Percentiles rank a stretch among this genome's conserved stretches.
These are phyloP conservation scores for Cicer chorassanicum DNA, from an alignment of 306 rosid genomes.

Conservation along the genomic window DNA sequence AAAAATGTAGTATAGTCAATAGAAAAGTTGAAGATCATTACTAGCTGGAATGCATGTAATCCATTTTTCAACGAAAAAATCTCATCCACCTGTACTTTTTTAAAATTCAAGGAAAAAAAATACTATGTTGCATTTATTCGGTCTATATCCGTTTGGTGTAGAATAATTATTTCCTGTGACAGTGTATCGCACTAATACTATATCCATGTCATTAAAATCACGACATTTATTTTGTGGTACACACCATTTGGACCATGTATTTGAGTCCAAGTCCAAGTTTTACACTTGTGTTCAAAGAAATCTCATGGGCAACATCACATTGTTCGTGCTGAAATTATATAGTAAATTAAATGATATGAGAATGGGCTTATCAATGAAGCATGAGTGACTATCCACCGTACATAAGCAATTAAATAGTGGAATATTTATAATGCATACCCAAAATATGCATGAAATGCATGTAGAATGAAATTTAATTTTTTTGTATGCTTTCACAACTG, in stretches of 20 bases:
- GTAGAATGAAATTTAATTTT: slow-evolving; percentile 9
- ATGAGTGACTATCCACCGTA: neutral
- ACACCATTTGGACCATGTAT: slow-evolving; percentile 18
- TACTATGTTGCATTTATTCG: neutral
- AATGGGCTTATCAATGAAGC: neutral
- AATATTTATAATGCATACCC: neutral
- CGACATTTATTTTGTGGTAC: slow-evolving; percentile 7
- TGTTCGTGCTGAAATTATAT: neutral
- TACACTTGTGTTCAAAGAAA: slow-evolving; percentile 21
- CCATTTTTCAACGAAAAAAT: neutral
- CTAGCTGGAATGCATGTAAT: no score
- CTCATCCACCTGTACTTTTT: neutral
- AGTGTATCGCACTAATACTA: neutral
- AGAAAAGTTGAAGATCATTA: no score
- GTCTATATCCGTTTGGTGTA: neutral
- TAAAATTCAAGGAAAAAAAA: neutral
- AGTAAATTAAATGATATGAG: no score
- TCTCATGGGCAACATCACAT: slow-evolving; percentile 14
- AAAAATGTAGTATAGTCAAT: no score
- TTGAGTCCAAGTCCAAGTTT: slow-evolving; percentile 36
- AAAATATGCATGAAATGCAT: slow-evolving; percentile 24
- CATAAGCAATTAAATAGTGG: neutral
- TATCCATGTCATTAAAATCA: slow-evolving; percentile 32
- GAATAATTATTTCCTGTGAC: neutral
- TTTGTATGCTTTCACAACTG: slow-evolving; percentile 20